phyloP scores from a whole-genome alignment of 2,329 filamentous ascomycete species.

The Claviceps cyperi region DNA sequence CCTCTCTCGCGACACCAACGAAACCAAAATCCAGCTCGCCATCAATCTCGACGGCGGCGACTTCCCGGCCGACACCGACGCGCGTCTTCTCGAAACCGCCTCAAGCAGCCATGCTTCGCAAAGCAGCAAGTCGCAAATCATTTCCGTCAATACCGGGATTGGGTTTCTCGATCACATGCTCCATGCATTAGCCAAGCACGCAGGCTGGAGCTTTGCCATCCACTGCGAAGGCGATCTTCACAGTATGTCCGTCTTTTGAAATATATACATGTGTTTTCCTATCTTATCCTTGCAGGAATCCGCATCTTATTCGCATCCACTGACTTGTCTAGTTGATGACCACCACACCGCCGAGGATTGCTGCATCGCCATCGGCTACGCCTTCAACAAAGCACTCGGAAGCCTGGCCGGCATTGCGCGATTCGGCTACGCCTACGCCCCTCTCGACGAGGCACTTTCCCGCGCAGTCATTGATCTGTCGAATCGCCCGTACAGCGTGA shows the following conservation, averaged over 20 bases:
- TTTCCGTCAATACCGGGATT: slow-evolving; percentile 82
- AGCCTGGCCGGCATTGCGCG: slow-evolving; percentile 68
- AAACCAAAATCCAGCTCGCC: slow-evolving; percentile 90
- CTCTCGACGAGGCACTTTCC: slow-evolving; percentile 88
- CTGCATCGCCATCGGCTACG: slow-evolving; percentile 76
- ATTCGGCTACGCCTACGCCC: slow-evolving; percentile 84
- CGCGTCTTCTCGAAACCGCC: slow-evolving; percentile 32
- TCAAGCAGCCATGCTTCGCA: slow-evolving; percentile 66
- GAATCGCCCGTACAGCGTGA: slow-evolving; percentile 74
- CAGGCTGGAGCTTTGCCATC: slow-evolving; percentile 80
- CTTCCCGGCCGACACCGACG: slow-evolving; percentile 51
- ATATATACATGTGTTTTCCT: not conserved
- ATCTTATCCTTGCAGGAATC: not conserved
- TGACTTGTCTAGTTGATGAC: slow-evolving; percentile 60
- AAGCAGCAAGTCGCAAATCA: slow-evolving; percentile 68
- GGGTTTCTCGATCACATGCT: slow-evolving; percentile 99
- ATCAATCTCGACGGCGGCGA: slow-evolving; percentile 86
- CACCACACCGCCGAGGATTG: slow-evolving; percentile 97
- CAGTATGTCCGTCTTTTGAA: slow-evolving; percentile 40
- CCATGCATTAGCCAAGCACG: slow-evolving; percentile 89
- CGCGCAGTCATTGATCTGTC: slow-evolving; percentile 90
- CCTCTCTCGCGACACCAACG: slow-evolving; percentile 84
- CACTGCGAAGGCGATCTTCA: slow-evolving; percentile 79
- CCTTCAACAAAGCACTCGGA: slow-evolving; percentile 70
- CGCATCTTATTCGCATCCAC: not conserved